These are phyloP conservation scores for Diaporthe sp. DNA, from an alignment of 2,329 filamentous ascomycete species.

Conservation along the genomic window DNA sequence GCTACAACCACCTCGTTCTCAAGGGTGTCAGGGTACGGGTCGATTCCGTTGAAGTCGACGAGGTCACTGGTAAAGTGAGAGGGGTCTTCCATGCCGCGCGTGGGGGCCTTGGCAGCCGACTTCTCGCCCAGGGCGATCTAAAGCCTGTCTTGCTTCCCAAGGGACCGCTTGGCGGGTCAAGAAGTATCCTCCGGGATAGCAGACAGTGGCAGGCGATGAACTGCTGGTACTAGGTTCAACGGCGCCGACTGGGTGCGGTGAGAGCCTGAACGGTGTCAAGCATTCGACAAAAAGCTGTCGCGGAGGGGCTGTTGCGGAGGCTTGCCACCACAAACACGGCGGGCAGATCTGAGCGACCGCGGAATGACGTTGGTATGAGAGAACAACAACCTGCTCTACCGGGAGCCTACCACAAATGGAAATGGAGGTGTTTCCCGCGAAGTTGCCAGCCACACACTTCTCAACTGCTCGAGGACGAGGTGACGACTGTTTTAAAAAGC, in stretches of 20 bases:
- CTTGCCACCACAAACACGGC: not conserved
- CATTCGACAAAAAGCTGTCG: not conserved
- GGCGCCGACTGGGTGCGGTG: not conserved
- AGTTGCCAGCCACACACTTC: not conserved
- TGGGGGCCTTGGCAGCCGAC: conserved; percentile 27
- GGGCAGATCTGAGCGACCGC: conserved; percentile 11
- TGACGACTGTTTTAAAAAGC: not conserved
- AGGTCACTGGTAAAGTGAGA: conserved; percentile 46
- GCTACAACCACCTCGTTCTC: conserved; percentile 33
- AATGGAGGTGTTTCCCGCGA: not conserved
- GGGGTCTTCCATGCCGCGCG: conserved; percentile 43
- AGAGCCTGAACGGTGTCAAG: not conserved
- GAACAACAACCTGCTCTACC: not conserved
- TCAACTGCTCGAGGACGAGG: not conserved
- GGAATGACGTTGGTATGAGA: conserved; percentile 24
- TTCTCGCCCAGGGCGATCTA: conserved; percentile 29
- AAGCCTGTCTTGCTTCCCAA: not conserved
- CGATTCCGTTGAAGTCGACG: conserved; percentile 43
- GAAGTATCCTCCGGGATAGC: not conserved
- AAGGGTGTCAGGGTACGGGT: conserved; percentile 42
- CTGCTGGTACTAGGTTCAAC: not conserved
- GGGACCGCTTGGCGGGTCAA: not conserved
- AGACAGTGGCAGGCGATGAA: not conserved
- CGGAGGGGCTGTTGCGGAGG: not conserved
- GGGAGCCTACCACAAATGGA: not conserved